phyloP scores from a whole-genome alignment of 345 rosid species.

The Rhodamnia rubescens region DNA sequence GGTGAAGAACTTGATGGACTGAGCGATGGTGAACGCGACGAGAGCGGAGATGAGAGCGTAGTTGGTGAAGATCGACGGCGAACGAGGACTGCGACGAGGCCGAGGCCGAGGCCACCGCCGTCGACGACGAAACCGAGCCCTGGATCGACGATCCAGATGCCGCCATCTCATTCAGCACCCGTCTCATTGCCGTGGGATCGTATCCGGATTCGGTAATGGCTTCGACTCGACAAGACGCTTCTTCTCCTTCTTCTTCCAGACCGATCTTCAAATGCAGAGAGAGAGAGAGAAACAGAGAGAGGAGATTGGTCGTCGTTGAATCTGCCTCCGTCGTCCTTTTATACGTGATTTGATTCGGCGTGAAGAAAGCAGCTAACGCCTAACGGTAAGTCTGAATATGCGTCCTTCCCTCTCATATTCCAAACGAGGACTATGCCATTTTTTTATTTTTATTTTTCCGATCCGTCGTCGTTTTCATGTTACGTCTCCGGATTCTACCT shows the following conservation, averaged over 20 bases:
- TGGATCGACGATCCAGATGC: not conserved
- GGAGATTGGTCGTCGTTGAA: not conserved
- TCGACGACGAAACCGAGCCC: not conserved
- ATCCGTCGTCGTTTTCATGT: not conserved
- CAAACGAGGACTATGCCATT: not conserved
- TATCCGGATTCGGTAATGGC: not conserved
- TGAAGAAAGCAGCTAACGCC: not conserved
- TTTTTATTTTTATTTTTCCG: not conserved
- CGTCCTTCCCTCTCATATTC: not conserved
- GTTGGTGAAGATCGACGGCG: not conserved
- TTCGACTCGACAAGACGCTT: not conserved
- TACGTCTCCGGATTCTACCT: not conserved
- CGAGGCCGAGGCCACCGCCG: not conserved
- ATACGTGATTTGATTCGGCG: not conserved
- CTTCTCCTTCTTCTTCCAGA: not conserved
- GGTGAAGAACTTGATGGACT: slow-evolving; percentile 2
- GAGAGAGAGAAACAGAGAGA: not conserved
- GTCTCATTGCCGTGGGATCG: not conserved
- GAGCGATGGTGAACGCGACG: not conserved
- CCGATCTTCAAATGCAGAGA: not conserved
- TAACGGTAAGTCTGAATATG: not conserved
- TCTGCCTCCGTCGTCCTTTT: not conserved
- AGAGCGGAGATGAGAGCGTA: not conserved
- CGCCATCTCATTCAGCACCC: not conserved
- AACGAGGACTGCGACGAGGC: too few relatives aligned